These are phyloP conservation scores for Coniferiporia weirii DNA, from an alignment of 1,284 basidiomycete genomes.

Conservation along the genomic window DNA sequence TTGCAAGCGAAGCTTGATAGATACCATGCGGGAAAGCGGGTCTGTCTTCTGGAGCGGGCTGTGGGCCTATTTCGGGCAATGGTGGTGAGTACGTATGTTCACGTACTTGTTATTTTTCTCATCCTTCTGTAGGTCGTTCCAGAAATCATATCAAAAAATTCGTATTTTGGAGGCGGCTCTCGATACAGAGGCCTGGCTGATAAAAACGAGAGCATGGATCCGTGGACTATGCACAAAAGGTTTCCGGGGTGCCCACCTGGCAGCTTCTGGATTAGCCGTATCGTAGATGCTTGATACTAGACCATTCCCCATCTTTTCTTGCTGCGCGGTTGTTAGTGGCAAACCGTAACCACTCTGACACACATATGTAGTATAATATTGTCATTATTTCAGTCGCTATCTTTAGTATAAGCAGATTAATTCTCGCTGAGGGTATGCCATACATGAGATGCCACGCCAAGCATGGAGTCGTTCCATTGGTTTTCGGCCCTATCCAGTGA, in stretches of 20 bases:
- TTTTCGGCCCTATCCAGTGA: conserved; percentile 29
- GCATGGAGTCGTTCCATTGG: conserved; percentile 47
- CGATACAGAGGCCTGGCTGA: conserved; percentile 60
- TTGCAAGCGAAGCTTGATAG: conserved; percentile 53
- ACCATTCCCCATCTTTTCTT: not conserved
- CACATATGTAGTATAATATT: too few species aligned
- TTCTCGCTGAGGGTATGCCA: conserved; percentile 26
- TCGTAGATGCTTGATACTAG: conserved; percentile 6
- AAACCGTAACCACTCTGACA: too few species aligned
- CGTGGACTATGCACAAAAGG: conserved; percentile 52
- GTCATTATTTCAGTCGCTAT: too few species aligned
- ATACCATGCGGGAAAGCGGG: conserved; percentile 44
- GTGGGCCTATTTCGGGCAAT: conserved; percentile 50
- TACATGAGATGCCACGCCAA: conserved; percentile 36
- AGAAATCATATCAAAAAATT: conserved; percentile 47
- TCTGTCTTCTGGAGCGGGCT: conserved; percentile 49
- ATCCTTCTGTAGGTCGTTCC: conserved; percentile 46
- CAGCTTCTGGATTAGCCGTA: conserved; percentile 59
- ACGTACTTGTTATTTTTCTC: conserved; percentile 13
- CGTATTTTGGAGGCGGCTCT: conserved; percentile 53
- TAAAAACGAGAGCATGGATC: conserved; percentile 64
- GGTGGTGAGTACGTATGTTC: conserved; percentile 49
- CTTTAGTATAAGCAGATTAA: not conserved
- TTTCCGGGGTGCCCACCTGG: conserved; percentile 58
- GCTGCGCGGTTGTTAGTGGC: not conserved